Evolutionary conservation across 176 grass and related monocot genomes (phyloP).

Genomic region (Saccharum officinarum): DNA sequence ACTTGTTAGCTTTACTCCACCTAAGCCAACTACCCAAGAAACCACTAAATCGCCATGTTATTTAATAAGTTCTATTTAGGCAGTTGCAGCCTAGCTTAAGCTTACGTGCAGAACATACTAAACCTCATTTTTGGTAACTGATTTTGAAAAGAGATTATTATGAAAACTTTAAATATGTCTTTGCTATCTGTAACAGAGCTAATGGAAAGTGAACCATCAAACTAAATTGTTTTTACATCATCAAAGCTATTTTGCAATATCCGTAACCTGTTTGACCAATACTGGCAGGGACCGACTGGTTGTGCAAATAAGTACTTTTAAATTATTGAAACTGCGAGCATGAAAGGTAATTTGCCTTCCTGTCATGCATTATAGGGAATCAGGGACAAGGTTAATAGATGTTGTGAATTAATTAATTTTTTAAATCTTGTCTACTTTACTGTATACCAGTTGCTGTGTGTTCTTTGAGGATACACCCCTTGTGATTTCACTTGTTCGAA

Average conservation of each 20-base stretch:
- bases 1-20: background rate
- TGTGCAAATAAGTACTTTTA: slow-evolving; percentile 29
- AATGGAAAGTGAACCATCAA: background rate
- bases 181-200: slow-evolving; percentile 9
- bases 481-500: slow-evolving; percentile 17
- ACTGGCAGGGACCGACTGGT: slow-evolving; percentile 21
- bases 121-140: background rate
- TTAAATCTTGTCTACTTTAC: background rate
- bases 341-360: slow-evolving; percentile 23
- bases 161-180: slow-evolving; percentile 5
- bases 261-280: slow-evolving; percentile 29
- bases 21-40: slow-evolving; percentile 2
- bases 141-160: slow-evolving; percentile 4
- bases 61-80: slow-evolving; percentile 7
- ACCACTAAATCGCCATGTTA: background rate
- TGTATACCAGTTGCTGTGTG: background rate
- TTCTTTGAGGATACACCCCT: background rate
- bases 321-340: slow-evolving; percentile 31
- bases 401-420: background rate
- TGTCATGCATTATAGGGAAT: slow-evolving; percentile 9
- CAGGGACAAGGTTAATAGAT: background rate
- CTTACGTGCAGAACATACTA: slow-evolving; percentile 2
- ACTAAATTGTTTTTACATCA: slow-evolving; percentile 7
- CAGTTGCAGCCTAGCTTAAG: slow-evolving; percentile 11
- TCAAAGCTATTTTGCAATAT: slow-evolving; percentile 20